Evolutionary conservation across 2,329 filamentous ascomycete species (phyloP), one percentile per base, ranked within the genome.

Genomic region (Fusarium algeriense): DNA sequence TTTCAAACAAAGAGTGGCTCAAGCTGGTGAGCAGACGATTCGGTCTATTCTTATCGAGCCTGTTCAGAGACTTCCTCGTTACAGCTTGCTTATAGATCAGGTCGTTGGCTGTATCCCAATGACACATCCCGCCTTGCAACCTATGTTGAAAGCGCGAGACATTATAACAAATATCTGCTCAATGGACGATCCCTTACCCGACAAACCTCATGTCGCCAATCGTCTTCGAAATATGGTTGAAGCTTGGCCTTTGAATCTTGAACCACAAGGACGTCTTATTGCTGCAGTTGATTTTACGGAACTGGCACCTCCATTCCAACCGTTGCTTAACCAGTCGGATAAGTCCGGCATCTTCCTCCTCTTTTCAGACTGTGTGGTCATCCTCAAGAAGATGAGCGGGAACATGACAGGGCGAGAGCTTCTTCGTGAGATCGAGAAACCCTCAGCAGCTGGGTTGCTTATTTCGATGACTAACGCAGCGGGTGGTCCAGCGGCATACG

Each of bases 81-180:
- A 99, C 82, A 98, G 94, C 77, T 85, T 99, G 38, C 92, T 98
- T 78, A 98, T 99, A 75, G 96, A 99, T 82, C 95, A 97, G 77
- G 98, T 99, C 77, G 89, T 96, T 50, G 90, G 91, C 72, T 94
- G 92, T 67, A 87, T 98, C 20, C 95, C 95, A 7, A 89, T 95
- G 54, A 90, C 92, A 12, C 95, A 98, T 78, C 93, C 94, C 5
- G 95, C 95, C 1, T 86, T 97, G 57, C 91, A 92, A 73, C 87
- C 88, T 5, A 91, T 99, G 82, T 88, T 98, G 44, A 95, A 94
- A 78, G 95, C 96, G 1, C 89, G 95, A 72, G 96, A 98, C 79
- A 93, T 97, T 57, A 94, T 99, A 73, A 94, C 95, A 23, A 96
- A 97, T 58, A 99, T 99, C 45, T 99, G 96, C 81, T 97, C 95